Base-by-base conservation (phyloP, 179 eudicot species). In the Beta macrorhiza region DNA sequence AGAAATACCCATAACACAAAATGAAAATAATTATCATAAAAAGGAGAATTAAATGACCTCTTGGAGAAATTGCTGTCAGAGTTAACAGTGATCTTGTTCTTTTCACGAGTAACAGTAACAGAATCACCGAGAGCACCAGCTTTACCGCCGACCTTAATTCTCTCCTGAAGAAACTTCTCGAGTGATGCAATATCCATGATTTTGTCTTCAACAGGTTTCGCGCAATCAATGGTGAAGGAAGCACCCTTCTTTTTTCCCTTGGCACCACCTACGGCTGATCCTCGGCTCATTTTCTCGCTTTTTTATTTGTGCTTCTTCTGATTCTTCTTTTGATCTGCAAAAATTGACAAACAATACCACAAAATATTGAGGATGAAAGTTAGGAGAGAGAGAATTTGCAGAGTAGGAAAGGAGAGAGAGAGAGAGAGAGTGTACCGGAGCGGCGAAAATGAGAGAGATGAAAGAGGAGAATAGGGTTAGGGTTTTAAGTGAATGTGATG, bases 111-210 rank as follows among this genome's bases (percentile, higher is more conserved):
- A 56, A 92, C 84, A 19, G 90, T 83, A 59, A 92, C 89, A 15
- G 93, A 78, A n/a, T 92, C 94, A 0, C 92, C 94, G 45, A 92
- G 93, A 37, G 91, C 91, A 42, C 97, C 93, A 55, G 94, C 93
- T 75, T 92, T 92, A 42, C 94, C 94, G 56, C 94, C 92, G 53
- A 92, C 94, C 79, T 92, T 92, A 69, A 92, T 92, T 29, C 92
- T 85, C 84, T 92, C 94, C 81, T 92, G 93, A 7, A 92, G 88
- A 76, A 91, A 92, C 89, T 92, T 92, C 78, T 92, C 94, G 6
- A 90, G 91, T 0, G 94, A 90, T 19, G 91, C 90, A 37, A 91
- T 91, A 76, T 89, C 93, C 93, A 92, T 92, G 74, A 90, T 92
- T 88, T 89, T 92, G 76, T 92, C 93, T 77, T 90, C 92, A 42